Percentiles rank a stretch among this genome's conserved stretches.
These are phyloP conservation scores for Coniochaeta sp. DNA, from an alignment of 2,329 filamentous ascomycete genomes.

Conservation along the genomic window DNA sequence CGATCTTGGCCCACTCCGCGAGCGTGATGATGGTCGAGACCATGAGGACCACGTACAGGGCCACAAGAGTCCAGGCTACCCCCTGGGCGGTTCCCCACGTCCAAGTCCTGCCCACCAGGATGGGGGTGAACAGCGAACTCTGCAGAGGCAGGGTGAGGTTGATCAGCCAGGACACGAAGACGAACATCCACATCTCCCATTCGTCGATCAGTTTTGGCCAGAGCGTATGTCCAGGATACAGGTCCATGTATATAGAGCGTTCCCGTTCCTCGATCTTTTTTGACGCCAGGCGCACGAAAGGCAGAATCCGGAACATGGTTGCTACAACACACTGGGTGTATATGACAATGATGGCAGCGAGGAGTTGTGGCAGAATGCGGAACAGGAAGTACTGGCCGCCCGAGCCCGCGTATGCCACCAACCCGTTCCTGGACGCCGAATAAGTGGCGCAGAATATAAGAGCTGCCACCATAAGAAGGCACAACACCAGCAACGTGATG, in stretches of 20 bases:
- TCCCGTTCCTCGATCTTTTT: conserved; percentile 49
- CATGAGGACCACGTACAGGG: conserved; percentile 62
- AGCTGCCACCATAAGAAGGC: conserved; percentile 62
- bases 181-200: conserved; percentile 57
- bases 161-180: conserved; percentile 67
- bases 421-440: conserved; percentile 53
- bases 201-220: conserved; percentile 55
- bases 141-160: conserved; percentile 77
- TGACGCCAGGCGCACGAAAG: conserved; percentile 71
- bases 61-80: conserved; percentile 71
- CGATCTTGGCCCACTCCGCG: conserved; percentile 45
- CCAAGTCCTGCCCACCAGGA: conserved; percentile 54
- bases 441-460: conserved; percentile 68
- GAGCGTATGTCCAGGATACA: conserved; percentile 65
- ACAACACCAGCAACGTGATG: conserved; percentile 49
- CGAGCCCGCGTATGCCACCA: conserved; percentile 65
- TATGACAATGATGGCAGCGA: conserved; percentile 64
- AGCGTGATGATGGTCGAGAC: conserved; percentile 50
- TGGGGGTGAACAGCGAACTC: conserved; percentile 65
- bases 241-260: conserved; percentile 58
- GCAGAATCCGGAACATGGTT: conserved; percentile 68
- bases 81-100: conserved; percentile 73
- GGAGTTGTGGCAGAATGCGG: conserved; percentile 72
- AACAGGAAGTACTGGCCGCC: conserved; percentile 78
- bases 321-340: conserved; percentile 70